A percentile compares a stretch with the other conserved stretches of the same genome.
phyloP scores from a whole-genome alignment of 768 basidiomycete species.

The Amanita rubescens region DNA sequence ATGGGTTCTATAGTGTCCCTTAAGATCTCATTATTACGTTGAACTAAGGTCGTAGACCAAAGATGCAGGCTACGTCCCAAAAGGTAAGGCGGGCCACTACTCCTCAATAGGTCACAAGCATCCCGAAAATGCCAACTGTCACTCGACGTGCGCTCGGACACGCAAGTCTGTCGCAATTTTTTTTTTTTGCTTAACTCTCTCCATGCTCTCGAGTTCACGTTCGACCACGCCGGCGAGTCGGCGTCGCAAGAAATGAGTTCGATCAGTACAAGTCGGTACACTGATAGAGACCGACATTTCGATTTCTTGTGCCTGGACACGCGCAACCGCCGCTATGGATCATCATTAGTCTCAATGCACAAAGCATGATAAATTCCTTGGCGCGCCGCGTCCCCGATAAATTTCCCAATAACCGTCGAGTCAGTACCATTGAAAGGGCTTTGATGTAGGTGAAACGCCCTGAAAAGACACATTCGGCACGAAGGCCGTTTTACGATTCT shows the following conservation, averaged over 20 bases:
- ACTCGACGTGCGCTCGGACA: conserved; percentile 48
- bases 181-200: conserved; percentile 47
- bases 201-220: conserved; percentile 40
- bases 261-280: conserved; percentile 58
- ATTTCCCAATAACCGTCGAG: conserved; percentile 59
- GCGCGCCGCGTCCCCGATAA: conserved; percentile 54
- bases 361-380: conserved; percentile 43
- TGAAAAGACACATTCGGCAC: conserved; percentile 37
- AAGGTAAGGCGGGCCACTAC: conserved; percentile 57
- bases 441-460: conserved; percentile 24
- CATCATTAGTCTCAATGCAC: not conserved
- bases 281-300: conserved; percentile 28
- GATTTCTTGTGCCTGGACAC: not conserved
- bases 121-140: conserved; percentile 50
- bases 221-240: conserved; percentile 37
- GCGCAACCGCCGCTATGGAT: not conserved
- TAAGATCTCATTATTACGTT: not conserved
- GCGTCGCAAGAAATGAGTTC: conserved; percentile 50
- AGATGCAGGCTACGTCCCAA: conserved; percentile 45
- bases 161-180: conserved; percentile 47
- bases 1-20: conserved; percentile 68
- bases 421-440: conserved; percentile 52
- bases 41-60: not conserved
- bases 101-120: conserved; percentile 59
- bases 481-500: conserved; percentile 23